phyloP scores from a whole-genome alignment of 148 eudicot species.

The Camellia sinensis region DNA sequence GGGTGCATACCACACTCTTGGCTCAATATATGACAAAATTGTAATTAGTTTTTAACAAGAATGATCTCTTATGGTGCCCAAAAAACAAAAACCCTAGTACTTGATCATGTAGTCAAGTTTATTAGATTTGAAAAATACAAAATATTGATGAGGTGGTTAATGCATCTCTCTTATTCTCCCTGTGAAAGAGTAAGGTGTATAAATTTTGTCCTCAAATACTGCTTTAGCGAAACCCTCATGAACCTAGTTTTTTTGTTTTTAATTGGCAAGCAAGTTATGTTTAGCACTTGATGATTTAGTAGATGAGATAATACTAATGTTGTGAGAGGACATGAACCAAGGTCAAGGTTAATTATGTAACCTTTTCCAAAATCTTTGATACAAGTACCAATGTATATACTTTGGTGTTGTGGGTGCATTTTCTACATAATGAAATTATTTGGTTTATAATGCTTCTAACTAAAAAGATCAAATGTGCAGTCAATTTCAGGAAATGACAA shows the following conservation, averaged over 20 bases:
- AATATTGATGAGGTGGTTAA: background rate
- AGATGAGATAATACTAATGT: no score
- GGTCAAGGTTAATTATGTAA: no score
- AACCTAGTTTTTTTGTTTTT: no score
- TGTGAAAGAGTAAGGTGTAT: no score
- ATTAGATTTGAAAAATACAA: background rate
- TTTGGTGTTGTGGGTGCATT: background rate
- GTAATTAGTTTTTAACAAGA: background rate
- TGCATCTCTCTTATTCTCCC: background rate
- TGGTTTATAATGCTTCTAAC: background rate
- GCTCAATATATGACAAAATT: no score
- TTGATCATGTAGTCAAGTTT: background rate
- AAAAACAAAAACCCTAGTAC: background rate
- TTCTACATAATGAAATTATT: background rate
- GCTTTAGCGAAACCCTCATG: no score
- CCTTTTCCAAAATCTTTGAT: background rate
- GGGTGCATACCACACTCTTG: background rate
- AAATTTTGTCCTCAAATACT: no score
- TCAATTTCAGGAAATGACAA: background rate
- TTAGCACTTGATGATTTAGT: background rate
- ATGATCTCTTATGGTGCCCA: background rate
- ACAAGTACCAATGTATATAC: background rate
- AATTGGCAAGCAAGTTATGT: background rate
- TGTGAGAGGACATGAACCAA: background rate
- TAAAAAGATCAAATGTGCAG: constrained; percentile 9